phyloP scores from a whole-genome alignment of 2,329 filamentous ascomycete genomes.

The Calonectria hongkongensis region DNA sequence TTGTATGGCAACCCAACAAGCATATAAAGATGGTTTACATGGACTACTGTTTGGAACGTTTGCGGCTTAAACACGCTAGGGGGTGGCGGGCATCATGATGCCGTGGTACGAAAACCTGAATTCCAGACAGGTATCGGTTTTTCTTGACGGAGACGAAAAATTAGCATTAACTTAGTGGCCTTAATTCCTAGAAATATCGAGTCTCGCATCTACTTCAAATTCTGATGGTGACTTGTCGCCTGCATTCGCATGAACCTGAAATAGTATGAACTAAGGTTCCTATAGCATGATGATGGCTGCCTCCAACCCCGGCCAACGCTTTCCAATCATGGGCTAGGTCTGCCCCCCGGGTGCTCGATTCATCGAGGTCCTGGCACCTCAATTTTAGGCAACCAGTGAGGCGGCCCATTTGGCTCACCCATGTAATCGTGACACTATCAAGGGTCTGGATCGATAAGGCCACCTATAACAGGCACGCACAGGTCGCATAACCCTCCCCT shows the following conservation, averaged over 20 bases:
- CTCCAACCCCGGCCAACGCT: conserved; percentile 2
- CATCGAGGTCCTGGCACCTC: conserved; percentile 14
- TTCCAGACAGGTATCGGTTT: not conserved
- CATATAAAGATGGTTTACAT: not conserved
- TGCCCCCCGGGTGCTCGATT: conserved; percentile 8
- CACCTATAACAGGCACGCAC: conserved; percentile 15
- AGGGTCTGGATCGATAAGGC: conserved; percentile 20
- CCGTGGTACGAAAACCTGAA: not conserved
- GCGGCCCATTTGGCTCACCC: conserved; percentile 20
- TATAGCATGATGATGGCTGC: conserved; percentile 21
- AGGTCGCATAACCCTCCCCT: conserved; percentile 1
- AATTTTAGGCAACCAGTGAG: conserved; percentile 26
- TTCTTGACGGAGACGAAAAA: not conserved
- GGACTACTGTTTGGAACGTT: not conserved
- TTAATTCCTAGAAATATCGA: conserved; percentile 11
- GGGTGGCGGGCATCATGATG: not conserved
- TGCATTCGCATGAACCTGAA: conserved; percentile 9
- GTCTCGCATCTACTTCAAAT: not conserved
- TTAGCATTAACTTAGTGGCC: not conserved
- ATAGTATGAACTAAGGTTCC: conserved; percentile 14
- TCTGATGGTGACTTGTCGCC: conserved; percentile 7
- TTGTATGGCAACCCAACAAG: not conserved
- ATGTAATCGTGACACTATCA: conserved; percentile 20
- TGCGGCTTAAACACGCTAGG: not conserved
- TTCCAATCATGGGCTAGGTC: not conserved